phyloP scores from a whole-genome alignment of 2,329 filamentous ascomycete species.

The Colletotrichum sojae region DNA sequence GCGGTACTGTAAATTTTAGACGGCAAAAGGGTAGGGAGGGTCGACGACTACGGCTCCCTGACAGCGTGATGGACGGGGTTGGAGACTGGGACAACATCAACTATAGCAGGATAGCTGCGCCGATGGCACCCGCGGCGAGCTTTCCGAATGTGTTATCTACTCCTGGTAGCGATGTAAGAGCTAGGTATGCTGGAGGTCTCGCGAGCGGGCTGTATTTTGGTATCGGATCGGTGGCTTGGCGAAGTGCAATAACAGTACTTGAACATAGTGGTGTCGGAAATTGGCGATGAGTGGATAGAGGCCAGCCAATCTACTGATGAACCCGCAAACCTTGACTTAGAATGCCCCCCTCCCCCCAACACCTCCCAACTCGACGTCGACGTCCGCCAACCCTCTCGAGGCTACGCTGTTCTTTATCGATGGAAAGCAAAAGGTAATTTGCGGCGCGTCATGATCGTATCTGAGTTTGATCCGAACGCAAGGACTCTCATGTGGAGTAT shows the following conservation, averaged over 20 bases:
- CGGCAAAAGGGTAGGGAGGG: constrained; percentile 11
- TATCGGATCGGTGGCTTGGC: constrained; percentile 29
- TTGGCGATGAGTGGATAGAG: constrained; percentile 24
- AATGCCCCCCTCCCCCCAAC: constrained; percentile 9
- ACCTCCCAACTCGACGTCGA: background rate
- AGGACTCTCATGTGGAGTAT: no score
- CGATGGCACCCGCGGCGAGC: constrained; percentile 2
- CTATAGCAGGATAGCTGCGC: constrained; percentile 7
- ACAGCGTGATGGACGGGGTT: constrained; percentile 7
- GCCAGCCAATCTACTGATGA: constrained; percentile 6
- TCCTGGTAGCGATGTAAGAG: constrained; percentile 16
- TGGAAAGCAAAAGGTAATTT: no score
- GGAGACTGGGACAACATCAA: constrained; percentile 9
- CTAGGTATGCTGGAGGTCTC: constrained; percentile 1
- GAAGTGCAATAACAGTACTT: constrained; percentile 31
- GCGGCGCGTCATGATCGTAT: no score
- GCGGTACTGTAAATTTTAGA: constrained; percentile 38
- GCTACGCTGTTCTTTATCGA: no score
- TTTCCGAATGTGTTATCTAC: background rate
- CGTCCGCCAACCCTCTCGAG: no score
- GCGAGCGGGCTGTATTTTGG: constrained; percentile 24
- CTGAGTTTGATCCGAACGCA: no score
- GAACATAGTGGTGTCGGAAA: constrained; percentile 35
- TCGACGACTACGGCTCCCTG: background rate
- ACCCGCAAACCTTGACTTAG: constrained; percentile 26